phyloP scores from a whole-genome alignment of 768 basidiomycete species.

The Lactifluus echinatus region DNA sequence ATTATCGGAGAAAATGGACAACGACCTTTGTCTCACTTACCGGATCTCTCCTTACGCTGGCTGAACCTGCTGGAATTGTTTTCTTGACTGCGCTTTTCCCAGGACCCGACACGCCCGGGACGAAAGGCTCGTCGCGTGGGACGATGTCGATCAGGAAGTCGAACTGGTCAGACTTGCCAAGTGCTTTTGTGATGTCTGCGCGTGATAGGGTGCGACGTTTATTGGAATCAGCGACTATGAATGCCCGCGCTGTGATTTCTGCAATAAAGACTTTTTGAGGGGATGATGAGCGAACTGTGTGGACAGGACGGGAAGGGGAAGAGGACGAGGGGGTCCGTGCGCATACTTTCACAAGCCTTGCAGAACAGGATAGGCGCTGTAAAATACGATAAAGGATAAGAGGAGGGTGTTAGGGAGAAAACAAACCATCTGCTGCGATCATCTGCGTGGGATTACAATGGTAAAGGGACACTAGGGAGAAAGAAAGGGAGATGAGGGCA shows the following conservation, averaged over 20 bases:
- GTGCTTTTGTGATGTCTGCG: conserved; percentile 87
- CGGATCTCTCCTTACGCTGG: conserved; percentile 3
- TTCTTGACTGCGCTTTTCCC: conserved; percentile 13
- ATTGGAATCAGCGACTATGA: conserved; percentile 90
- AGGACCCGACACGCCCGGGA: conserved; percentile 13
- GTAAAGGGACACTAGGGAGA: background rate
- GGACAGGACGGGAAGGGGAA: background rate
- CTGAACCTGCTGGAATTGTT: conserved; percentile 7
- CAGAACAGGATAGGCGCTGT: conserved; percentile 90
- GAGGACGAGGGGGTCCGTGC: background rate
- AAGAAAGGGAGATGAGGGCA: conserved; percentile 31
- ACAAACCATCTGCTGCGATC: conserved; percentile 91
- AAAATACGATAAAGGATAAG: conserved; percentile 1
- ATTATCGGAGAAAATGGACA: background rate
- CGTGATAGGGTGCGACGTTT: conserved; percentile 94
- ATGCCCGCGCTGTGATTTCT: conserved; percentile 93
- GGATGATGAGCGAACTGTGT: background rate
- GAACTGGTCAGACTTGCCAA: conserved; percentile 90
- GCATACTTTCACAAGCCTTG: conserved; percentile 96
- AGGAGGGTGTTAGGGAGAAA: conserved; percentile 17
- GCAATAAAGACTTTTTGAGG: conserved; percentile 80
- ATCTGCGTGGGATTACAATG: conserved; percentile 44
- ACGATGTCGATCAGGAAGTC: conserved; percentile 97
- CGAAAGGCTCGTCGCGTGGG: conserved; percentile 63
- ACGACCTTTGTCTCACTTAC: background rate